A percentile compares a stretch with the other conserved stretches of the same genome.
Evolutionary conservation across 108 stramenopile species (phyloP).

Genomic region (Fragilaria crotonensis): DNA sequence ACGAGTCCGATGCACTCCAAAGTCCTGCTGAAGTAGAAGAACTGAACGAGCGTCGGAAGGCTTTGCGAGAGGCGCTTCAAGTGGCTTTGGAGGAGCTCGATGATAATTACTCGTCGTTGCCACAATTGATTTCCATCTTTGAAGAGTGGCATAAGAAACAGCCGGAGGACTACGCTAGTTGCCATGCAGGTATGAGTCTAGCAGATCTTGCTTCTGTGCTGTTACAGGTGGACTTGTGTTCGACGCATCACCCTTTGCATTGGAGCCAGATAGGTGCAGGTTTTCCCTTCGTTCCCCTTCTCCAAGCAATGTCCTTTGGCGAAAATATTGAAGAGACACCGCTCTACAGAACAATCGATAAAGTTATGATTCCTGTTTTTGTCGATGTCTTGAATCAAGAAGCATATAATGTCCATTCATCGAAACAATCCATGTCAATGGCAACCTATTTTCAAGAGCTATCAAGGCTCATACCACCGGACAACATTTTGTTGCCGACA

Average conservation of each 20-base stretch:
- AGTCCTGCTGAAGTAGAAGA: conserved; percentile 12
- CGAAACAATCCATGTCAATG: conserved; percentile 1
- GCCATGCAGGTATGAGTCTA: conserved; percentile 60
- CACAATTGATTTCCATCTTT: conserved; percentile 35
- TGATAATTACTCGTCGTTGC: conserved; percentile 47
- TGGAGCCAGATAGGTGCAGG: not conserved
- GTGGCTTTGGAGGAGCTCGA: conserved; percentile 52
- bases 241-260: conserved; percentile 1
- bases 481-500: not conserved
- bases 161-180: conserved; percentile 60
- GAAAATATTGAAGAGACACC: not conserved
- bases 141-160: conserved; percentile 43
- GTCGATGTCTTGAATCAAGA: conserved; percentile 7
- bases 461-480: not conserved
- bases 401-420: conserved; percentile 1
- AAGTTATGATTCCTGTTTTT: conserved; percentile 14
- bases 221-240: conserved; percentile 47
- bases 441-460: conserved; percentile 6
- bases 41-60: conserved; percentile 22
- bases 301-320: not conserved
- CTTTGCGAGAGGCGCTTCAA: conserved; percentile 43
- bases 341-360: conserved; percentile 17
- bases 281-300: not conserved
- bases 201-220: conserved; percentile 57
- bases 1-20: conserved; percentile 4